These are phyloP conservation scores for Sphaerobolus stellatus DNA, from an alignment of 1,284 basidiomycete genomes.

Conservation along the genomic window DNA sequence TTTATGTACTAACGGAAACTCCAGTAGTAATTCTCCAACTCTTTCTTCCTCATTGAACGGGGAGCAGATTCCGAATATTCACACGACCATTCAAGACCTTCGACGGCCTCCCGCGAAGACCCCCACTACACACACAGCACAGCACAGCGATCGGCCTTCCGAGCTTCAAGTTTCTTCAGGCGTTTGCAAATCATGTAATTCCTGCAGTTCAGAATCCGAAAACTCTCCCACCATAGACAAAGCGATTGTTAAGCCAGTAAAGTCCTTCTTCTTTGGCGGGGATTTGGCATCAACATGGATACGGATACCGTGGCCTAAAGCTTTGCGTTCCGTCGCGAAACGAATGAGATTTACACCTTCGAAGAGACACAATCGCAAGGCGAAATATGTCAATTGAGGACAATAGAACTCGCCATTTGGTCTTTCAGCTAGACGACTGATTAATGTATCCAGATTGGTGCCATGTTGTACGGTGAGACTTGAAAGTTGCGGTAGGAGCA, in stretches of 20 bases:
- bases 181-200: background rate
- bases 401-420: background rate
- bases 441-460: background rate
- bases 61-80: too few species aligned
- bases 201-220: background rate
- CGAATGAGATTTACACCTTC: background rate
- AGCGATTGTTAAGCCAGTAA: background rate
- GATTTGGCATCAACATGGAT: background rate
- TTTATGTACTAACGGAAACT: too few species aligned
- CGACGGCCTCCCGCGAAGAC: too few species aligned
- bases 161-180: too few species aligned
- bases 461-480: background rate
- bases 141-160: too few species aligned
- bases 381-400: background rate
- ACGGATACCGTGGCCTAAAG: slow-evolving; percentile 1
- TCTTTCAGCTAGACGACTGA: background rate
- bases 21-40: too few species aligned
- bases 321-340: background rate
- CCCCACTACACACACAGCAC: too few species aligned
- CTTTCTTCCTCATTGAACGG: too few species aligned
- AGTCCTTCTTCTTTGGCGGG: background rate
- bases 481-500: background rate
- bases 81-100: too few species aligned
- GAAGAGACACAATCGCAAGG: background rate
- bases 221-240: background rate